A percentile compares a stretch with the other conserved stretches of the same genome.
phyloP scores from a whole-genome alignment of 2,329 filamentous ascomycete species.

The Emergomyces pasteurianus region DNA sequence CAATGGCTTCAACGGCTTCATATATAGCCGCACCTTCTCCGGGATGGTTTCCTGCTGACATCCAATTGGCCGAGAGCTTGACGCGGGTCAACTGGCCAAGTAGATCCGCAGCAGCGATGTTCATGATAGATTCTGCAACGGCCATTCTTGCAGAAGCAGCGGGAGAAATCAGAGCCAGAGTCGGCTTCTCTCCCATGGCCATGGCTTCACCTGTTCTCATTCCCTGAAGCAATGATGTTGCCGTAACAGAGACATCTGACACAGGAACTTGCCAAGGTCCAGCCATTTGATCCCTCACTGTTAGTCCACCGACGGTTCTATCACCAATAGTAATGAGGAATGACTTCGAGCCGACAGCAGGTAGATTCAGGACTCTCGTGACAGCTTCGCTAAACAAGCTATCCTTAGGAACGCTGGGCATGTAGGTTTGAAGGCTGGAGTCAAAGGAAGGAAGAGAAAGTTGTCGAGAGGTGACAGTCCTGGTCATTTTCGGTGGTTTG shows the following conservation, averaged over 20 bases:
- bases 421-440: constrained; percentile 55
- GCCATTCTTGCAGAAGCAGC: constrained; percentile 92
- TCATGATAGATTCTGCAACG: constrained; percentile 85
- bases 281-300: constrained; percentile 86
- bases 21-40: constrained; percentile 89
- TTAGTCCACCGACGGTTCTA: constrained; percentile 79
- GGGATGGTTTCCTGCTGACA: constrained; percentile 88
- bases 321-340: constrained; percentile 97
- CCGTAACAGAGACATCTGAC: constrained; percentile 84
- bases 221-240: constrained; percentile 62
- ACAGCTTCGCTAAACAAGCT: constrained; percentile 57
- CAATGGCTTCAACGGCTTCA: constrained; percentile 85
- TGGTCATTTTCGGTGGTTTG: constrained; percentile 69
- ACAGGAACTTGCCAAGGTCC: constrained; percentile 94
- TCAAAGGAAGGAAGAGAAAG: constrained; percentile 61
- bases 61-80: constrained; percentile 94
- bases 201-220: constrained; percentile 84
- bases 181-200: constrained; percentile 90
- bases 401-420: constrained; percentile 42
- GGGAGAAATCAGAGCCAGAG: constrained; percentile 76
- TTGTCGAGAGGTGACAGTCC: constrained; percentile 59
- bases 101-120: constrained; percentile 70
- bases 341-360: constrained; percentile 88
- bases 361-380: constrained; percentile 69
- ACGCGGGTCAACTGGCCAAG: constrained; percentile 65